Evolutionary conservation across 148 eudicot species (phyloP), one percentile per base, ranked within the genome.

Genomic region (Mesembryanthemum crystallinum): DNA sequence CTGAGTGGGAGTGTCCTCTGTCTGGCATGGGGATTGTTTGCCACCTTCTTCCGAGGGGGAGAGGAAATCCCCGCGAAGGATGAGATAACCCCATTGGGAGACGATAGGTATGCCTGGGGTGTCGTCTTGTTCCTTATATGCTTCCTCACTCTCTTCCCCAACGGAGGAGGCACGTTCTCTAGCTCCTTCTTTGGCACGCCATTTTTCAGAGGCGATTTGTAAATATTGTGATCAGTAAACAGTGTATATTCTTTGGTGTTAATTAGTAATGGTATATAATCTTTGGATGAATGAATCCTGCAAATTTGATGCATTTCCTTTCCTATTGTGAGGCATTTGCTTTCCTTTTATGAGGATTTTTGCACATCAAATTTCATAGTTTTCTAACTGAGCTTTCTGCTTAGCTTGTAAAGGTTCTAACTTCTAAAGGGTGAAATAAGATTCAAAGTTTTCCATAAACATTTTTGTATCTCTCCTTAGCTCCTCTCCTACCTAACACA

Each of bases 1-100:
- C 45, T 93, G 29, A 91, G 97, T 29, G 98, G 98, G 0, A 91
- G 98, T 62, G 92, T 93, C 43, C 82, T 93, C 12, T 93, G 98
- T 71, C 75, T 93, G 70, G 97, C 94, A 6, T 93, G 98, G 98
- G 97, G 98, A 27, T 83, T 93, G 37, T 93, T 93, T 37, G 91
- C 97, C 18, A 91, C 92, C 13, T 93, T 93, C 76, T 89, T 93
- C 74, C 87, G 97, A 2, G 97, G 98, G 7, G 98, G 98, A 29
- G 98, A 93, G 77, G 98, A 93, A 79, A 82, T 93, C 20, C 98
- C 98, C 0, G 98, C 98, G 0, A 88, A 80, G 72, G 98, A 93
- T 32, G 97, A 93, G 84, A 89, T 93, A 58, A 93, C 92, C 11
- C 92, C 94, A 0, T 58, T 93, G 68, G 98, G 94, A 54, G 88